Conservation (phyloP, 1,284 basidiomycete genomes). For the Rhizoctonia solani region DNA sequence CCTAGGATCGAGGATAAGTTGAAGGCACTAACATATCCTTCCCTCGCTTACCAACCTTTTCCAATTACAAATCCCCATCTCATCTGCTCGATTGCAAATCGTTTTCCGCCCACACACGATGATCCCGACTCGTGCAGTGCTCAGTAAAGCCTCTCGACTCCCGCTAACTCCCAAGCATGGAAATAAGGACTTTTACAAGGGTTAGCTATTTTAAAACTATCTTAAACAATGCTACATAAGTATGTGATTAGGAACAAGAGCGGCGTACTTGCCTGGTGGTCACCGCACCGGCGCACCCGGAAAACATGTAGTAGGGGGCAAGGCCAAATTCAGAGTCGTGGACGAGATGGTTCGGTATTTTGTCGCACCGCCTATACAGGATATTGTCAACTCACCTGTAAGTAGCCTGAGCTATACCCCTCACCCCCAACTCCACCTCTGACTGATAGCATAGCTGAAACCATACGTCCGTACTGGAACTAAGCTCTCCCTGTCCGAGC, state of each 20-base stretch:
- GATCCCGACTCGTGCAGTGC: slow-evolving; percentile 34
- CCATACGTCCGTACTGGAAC: slow-evolving; percentile 49
- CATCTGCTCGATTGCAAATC: too few relatives aligned
- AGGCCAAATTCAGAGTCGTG: slow-evolving; percentile 74
- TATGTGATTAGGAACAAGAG: slow-evolving; percentile 68
- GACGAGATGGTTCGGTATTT: slow-evolving; percentile 84
- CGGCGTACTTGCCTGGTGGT: slow-evolving; percentile 79
- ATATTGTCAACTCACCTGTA: slow-evolving; percentile 65
- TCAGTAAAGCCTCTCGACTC: slow-evolving; percentile 63
- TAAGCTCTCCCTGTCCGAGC: slow-evolving; percentile 8
- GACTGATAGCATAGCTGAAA: slow-evolving; percentile 51
- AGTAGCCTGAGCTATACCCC: too few relatives aligned
- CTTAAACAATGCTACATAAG: not conserved
- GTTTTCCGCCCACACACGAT: slow-evolving; percentile 31
- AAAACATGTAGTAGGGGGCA: slow-evolving; percentile 73
- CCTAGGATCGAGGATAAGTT: too few relatives aligned
- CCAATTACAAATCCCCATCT: too few relatives aligned
- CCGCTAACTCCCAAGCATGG: slow-evolving; percentile 81
- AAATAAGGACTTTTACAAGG: slow-evolving; percentile 95
- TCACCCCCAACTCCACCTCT: too few relatives aligned
- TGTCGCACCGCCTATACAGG: slow-evolving; percentile 73
- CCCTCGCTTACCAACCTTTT: not conserved
- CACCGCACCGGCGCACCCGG: slow-evolving; percentile 86
- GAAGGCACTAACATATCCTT: too few relatives aligned
- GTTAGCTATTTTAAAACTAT: slow-evolving; percentile 47